Base-by-base conservation (phyloP, 805 yeast genomes). In the Wickerhamiella lipophila region DNA sequence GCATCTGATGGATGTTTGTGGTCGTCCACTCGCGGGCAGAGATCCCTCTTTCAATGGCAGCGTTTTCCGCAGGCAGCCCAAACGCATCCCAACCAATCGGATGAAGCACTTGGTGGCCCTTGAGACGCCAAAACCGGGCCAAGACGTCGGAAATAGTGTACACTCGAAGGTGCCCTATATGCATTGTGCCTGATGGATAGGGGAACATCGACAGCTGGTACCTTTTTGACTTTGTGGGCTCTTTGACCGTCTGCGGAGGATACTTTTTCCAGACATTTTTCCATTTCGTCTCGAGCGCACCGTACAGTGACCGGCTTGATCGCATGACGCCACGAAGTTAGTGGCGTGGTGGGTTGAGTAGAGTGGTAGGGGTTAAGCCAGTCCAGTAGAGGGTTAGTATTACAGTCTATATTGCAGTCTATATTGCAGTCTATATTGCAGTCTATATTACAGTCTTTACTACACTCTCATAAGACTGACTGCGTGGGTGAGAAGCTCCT, bases 51-150 rank as follows among this genome's bases (percentile, higher is more conserved):
- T 88, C 95, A 26, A 86, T 79, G 0, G 98, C 98, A 0, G 98
- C 98, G 63, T 92, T 92, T 62, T 92, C 98, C 0, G 98, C 98
- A 0, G 98, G 98, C 23, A 92, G 69, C 0, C 98, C 98, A 71
- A 92, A 92, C 0, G 97, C 95, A 69, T 92, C 98, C 96, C 96
- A 92, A 0, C 98, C 98, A 94, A 92, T 88, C 0, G 97, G 96
- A 61, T 92, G 95, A 1, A 89, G 70, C 12, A 89, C 95, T 34
- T 78, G 67, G 56, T 72, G 74, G 1, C 96, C 96, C 46, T 74
- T 75, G 65, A 84, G 73, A 54, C 92, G 70, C 55, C 84, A 75
- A 63, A 75, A 89, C 55, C 97, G 69, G 1, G 94, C 74, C 35
- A 92, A 61, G 2, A 79, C 81, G 63, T 92, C 98, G 56, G 88